Base-by-base conservation (phyloP, 768 basidiomycete genomes). In the Mycena metata region DNA sequence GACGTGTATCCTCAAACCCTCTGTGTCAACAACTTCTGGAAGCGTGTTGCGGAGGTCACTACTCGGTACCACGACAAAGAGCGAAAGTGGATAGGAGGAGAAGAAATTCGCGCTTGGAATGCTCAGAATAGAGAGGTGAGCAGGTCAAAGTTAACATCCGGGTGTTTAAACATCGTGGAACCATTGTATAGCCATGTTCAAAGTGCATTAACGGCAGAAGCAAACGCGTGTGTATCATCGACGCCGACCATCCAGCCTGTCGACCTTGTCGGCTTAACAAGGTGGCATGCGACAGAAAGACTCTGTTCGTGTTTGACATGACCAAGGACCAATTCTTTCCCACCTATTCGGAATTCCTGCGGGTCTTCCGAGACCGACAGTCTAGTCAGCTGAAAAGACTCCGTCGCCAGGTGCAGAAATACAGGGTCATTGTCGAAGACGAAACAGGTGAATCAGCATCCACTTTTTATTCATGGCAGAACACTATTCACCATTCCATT, bases 251-350 rank as follows among this genome's bases (percentile, higher is more conserved):
- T 2, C 26, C 43, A 3, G 45, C 23, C 16, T 58, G 57, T 16
- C 41, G 41, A 26, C 3, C 57, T 4, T 58, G 57, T 17, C 41
- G 57, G 24, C 9, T 7, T 6, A 30, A 5, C 24, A 58, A 58
- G n/a, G 45, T 58, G 5, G 57, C 41, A 12, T 58, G 57, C 42
- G 57, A 58, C 57, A 23, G 57, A 16, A 58, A 58, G 57, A 23
- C 57, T 11, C 41, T 26, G 7, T 58, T 58, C 35, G 26, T 58
- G 5, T 58, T 45, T 21, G 57, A 58, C 42, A 35, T 24, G 21
- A 58, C 57, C 13, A 42, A 45, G 26, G 43, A 30, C 23, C 24
- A 58, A 2, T 58, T 58, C 19, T 58, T 60, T 15, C 58, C 58
- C 4, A 7, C 43, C 26, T 33, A 13, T 11, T 26, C 3, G 3